These are phyloP conservation scores for Malbranchea zuffiana DNA, from an alignment of 2,329 filamentous ascomycete genomes.

Conservation along the genomic window DNA sequence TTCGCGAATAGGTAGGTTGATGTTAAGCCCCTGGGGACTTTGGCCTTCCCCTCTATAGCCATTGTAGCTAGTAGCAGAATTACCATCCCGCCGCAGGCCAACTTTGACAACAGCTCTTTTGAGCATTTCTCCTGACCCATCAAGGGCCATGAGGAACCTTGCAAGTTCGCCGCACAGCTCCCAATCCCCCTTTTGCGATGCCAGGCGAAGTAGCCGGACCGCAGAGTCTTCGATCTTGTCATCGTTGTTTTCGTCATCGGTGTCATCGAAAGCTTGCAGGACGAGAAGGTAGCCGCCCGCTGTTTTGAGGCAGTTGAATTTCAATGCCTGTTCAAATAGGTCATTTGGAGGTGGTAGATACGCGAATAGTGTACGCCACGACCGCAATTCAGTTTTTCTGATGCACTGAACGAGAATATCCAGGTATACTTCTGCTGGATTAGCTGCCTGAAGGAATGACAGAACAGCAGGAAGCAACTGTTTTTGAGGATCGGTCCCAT, in stretches of 20 bases:
- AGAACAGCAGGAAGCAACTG: constrained; percentile 41
- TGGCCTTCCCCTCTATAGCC: too few species aligned
- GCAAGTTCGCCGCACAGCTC: constrained; percentile 91
- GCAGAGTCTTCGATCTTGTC: constrained; percentile 49
- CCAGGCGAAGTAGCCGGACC: constrained; percentile 67
- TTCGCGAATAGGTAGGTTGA: too few species aligned
- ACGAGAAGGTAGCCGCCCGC: constrained; percentile 94
- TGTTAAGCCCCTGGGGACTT: too few species aligned
- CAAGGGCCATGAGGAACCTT: constrained; percentile 85
- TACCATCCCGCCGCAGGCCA: constrained; percentile 21
- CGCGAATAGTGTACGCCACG: constrained; percentile 86
- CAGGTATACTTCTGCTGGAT: constrained; percentile 61
- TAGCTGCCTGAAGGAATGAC: constrained; percentile 58
- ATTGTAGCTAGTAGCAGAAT: too few species aligned
- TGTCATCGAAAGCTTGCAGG: constrained; percentile 63
- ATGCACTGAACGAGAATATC: constrained; percentile 96
- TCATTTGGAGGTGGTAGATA: constrained; percentile 83
- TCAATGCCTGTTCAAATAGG: constrained; percentile 84
- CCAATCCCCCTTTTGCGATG: constrained; percentile 81
- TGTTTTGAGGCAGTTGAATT: constrained; percentile 78
- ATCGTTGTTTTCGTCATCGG: constrained; percentile 30
- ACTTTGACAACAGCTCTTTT: constrained; percentile 32
- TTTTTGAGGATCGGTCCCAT: constrained; percentile 7
- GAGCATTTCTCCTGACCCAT: constrained; percentile 72
- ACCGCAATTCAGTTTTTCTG: constrained; percentile 88